Evolutionary conservation across 2,329 filamentous ascomycete genomes (phyloP).

Genomic region (Cladophialophora psammophila): DNA sequence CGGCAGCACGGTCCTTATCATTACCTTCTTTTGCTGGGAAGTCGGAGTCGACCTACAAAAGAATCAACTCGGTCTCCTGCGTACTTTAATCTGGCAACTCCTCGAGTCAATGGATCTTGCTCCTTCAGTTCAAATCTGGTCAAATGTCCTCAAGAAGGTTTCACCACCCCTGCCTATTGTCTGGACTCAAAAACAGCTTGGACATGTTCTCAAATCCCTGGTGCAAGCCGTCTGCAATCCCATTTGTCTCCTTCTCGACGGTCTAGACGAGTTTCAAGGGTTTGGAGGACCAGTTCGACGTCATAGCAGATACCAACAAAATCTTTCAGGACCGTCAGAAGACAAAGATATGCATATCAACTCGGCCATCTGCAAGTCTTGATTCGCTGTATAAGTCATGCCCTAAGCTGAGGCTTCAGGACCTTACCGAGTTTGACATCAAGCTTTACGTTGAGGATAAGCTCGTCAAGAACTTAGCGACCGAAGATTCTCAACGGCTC

Average conservation of each 20-base stretch:
- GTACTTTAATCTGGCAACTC: not conserved
- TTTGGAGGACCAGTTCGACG: not conserved
- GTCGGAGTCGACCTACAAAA: conserved; percentile 14
- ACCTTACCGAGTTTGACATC: not conserved
- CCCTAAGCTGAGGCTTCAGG: not conserved
- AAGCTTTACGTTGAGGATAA: not conserved
- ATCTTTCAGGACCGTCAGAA: not conserved
- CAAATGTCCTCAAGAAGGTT: not conserved
- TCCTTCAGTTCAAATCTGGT: not conserved
- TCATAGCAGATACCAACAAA: not conserved
- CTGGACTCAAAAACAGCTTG: not conserved
- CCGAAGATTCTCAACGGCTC: not conserved
- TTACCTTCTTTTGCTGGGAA: conserved; percentile 21
- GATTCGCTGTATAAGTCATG: not conserved
- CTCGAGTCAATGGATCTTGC: not conserved
- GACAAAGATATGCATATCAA: not conserved
- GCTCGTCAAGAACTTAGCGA: not conserved
- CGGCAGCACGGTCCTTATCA: not conserved
- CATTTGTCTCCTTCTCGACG: not conserved
- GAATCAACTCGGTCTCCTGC: conserved; percentile 8
- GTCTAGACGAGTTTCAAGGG: not conserved
- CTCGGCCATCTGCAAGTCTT: not conserved
- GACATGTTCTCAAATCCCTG: not conserved
- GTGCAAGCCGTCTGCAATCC: not conserved
- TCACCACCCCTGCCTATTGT: not conserved